Percentiles rank a stretch among this genome's conserved stretches.
These are phyloP conservation scores for Spergularia azorica DNA, from an alignment of 179 eudicot genomes.

Conservation along the genomic window DNA sequence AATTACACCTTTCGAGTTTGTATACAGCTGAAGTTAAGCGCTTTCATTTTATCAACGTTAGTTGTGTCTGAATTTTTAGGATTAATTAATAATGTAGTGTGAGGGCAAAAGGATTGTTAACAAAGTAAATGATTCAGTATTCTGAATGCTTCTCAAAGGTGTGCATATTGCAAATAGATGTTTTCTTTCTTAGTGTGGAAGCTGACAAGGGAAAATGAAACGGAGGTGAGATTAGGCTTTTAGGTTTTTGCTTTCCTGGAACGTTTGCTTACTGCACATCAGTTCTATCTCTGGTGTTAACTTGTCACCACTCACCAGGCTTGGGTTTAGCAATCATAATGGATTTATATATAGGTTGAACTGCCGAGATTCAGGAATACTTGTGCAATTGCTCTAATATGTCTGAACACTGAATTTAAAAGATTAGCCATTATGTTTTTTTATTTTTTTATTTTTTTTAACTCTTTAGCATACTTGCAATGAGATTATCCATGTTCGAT, in stretches of 20 bases:
- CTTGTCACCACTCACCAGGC: background rate
- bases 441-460: background rate
- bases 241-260: background rate
- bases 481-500: background rate
- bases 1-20: background rate
- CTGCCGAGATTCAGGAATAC: background rate
- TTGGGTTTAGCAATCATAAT: too few relatives aligned
- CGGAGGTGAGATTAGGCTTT: too few relatives aligned
- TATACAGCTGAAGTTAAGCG: background rate
- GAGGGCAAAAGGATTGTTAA: too few relatives aligned
- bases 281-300: background rate
- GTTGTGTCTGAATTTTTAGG: too few relatives aligned
- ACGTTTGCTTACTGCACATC: background rate
- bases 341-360: background rate
- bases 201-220: too few relatives aligned
- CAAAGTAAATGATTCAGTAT: too few relatives aligned
- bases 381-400: background rate
- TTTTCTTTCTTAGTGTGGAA: too few relatives aligned
- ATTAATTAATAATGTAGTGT: too few relatives aligned
- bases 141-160: too few relatives aligned
- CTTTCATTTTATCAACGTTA: too few relatives aligned
- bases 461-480: too few relatives aligned
- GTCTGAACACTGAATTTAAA: background rate
- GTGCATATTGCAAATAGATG: too few relatives aligned
- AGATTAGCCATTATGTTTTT: background rate